These are phyloP conservation scores for Kwoniella heveanensis DNA, from an alignment of 768 basidiomycete genomes.

Conservation along the genomic window DNA sequence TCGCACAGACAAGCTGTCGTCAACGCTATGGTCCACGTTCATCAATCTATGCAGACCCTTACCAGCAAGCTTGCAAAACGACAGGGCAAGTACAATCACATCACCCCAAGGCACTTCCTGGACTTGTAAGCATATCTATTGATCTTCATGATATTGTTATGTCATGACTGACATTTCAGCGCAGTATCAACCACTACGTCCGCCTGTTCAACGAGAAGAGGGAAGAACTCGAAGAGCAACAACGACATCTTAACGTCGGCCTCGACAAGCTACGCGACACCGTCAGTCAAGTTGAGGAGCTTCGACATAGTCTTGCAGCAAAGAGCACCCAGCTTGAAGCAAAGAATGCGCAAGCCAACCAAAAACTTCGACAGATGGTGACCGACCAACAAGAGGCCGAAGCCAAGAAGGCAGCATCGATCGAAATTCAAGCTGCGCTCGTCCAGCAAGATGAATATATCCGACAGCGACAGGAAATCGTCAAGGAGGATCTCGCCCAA, in stretches of 20 bases:
- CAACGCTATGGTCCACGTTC: conserved; percentile 90
- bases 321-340: conserved; percentile 90
- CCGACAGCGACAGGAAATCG: conserved; percentile 80
- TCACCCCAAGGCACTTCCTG: conserved; percentile 95
- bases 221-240: conserved; percentile 96
- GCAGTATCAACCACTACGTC: conserved; percentile 95
- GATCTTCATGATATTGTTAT: neutral
- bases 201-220: conserved; percentile 92
- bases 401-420: conserved; percentile 94
- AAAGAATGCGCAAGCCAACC: conserved; percentile 93
- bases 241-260: conserved; percentile 96
- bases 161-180: neutral
- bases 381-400: conserved; percentile 98
- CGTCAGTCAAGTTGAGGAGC: conserved; percentile 93
- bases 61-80: conserved; percentile 85
- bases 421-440: conserved; percentile 90
- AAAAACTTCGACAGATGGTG: conserved; percentile 96
- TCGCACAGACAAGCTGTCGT: conserved; percentile 85
- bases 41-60: conserved; percentile 82
- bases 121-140: conserved; percentile 88
- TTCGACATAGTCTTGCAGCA: conserved; percentile 89
- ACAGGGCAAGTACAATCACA: conserved; percentile 94
- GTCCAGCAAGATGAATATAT: conserved; percentile 89
- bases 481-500: conserved; percentile 92
- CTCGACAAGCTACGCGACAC: conserved; percentile 95